A percentile compares a stretch with the other conserved stretches of the same genome.
These are phyloP conservation scores for Aspergillus nomiae DNA, from an alignment of 2,329 filamentous ascomycete species.

Conservation along the genomic window DNA sequence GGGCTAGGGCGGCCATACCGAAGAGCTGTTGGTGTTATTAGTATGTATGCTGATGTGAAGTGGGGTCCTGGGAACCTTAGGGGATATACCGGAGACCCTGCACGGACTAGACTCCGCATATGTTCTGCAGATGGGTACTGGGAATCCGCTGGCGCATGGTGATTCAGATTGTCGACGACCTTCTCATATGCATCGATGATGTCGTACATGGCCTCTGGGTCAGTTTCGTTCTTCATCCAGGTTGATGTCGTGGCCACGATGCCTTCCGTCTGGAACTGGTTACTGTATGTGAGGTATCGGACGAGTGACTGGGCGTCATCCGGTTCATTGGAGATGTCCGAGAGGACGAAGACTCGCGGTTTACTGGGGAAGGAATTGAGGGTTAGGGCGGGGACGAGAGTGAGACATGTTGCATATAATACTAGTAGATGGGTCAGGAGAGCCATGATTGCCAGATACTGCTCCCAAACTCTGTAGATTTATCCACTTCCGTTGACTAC, in stretches of 20 bases:
- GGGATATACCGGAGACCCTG: slow-evolving; percentile 41
- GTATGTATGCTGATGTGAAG: no score
- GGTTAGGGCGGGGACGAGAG: background rate
- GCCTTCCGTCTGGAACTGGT: slow-evolving; percentile 51
- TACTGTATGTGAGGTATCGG: slow-evolving; percentile 49
- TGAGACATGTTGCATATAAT: background rate
- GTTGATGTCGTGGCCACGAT: slow-evolving; percentile 51
- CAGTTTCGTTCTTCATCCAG: slow-evolving; percentile 47
- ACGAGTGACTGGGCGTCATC: slow-evolving; percentile 32
- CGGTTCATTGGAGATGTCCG: slow-evolving; percentile 8
- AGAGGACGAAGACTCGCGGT: slow-evolving; percentile 24
- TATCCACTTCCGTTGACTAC: background rate
- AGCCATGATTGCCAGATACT: background rate
- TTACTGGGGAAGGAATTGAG: slow-evolving; percentile 1
- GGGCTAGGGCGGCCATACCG: slow-evolving; percentile 41
- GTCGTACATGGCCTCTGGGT: slow-evolving; percentile 47
- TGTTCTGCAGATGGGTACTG: slow-evolving; percentile 45
- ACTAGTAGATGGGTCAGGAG: background rate
- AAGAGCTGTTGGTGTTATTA: slow-evolving; percentile 12
- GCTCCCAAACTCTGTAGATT: background rate
- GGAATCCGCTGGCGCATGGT: slow-evolving; percentile 49
- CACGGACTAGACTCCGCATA: slow-evolving; percentile 38
- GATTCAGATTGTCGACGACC: slow-evolving; percentile 52
- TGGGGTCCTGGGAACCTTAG: no score
- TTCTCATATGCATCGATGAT: slow-evolving; percentile 49